Evolutionary conservation across 495 filamentous ascomycete genomes (phyloP), one percentile per base, ranked within the genome.

Genomic region (Jackrogersella multiformis): DNA sequence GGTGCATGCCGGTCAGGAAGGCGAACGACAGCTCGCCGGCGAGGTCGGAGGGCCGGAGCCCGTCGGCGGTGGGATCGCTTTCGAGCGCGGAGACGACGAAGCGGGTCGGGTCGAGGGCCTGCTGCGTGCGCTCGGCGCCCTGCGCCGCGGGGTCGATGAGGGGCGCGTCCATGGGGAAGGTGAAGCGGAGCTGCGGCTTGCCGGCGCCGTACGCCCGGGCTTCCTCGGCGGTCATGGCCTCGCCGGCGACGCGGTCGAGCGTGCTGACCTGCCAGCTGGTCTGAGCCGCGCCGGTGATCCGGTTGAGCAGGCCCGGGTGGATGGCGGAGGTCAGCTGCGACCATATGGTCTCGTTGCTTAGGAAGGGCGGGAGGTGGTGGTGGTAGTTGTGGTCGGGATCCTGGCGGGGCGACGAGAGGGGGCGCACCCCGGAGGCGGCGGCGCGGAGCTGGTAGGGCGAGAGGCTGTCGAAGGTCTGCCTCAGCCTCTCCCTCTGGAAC

Each of bases 11-110:
- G 73, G 90, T 91, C 4, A 97, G 69, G 76, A 95, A 97, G 34
- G 87, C 84, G 69, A 96, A 90, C 69, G 97, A 92, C 39, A 97
- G 70, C 71, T 98, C 94, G 38, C 93, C 94, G n/a, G 96, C 75
- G 3, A 97, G 68, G 58, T 84, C 89, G 73, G 68, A 61, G 51
- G 76, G 75, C 2, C 44, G 51, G 35, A 64, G 60, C 2, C 5
- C 52, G 38, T 24, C n/a, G 30, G 16, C 26, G 18, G 1, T n/a
- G n/a, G n/a, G n/a, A n/a, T n/a, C 35, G 16, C 23, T 53, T 28
- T 67, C 59, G 8, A 79, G 69, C 0, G 71, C 41, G 6, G 68
- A 52, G 10, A 73, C 46, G n/a, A 82, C 49, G 36, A 75, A 79
- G 26, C 26, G 5, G 6, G 72, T 74, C 1, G 76, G 76, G 62